These are phyloP conservation scores for Blastosporella zonata DNA, from an alignment of 1,284 basidiomycete species.

Conservation along the genomic window DNA sequence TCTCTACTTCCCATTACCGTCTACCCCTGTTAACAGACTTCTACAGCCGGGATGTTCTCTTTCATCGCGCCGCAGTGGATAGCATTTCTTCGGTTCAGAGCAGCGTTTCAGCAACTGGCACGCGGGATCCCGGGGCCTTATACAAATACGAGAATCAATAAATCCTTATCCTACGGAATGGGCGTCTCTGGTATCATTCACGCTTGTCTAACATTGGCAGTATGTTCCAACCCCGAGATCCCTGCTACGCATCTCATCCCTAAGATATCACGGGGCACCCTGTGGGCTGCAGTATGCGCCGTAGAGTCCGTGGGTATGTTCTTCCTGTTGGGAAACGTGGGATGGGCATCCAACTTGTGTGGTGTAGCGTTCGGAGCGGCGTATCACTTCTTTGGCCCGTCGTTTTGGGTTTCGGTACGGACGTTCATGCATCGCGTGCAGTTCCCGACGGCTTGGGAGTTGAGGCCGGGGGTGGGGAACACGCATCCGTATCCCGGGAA, in stretches of 20 bases:
- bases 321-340: slow-evolving; percentile 6
- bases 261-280: neutral
- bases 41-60: slow-evolving; percentile 13
- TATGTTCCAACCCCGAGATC: neutral
- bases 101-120: slow-evolving; percentile 8
- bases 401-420: slow-evolving; percentile 5
- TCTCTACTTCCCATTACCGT: neutral
- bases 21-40: neutral
- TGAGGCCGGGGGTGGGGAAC: neutral
- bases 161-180: slow-evolving; percentile 9
- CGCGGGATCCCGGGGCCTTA: slow-evolving; percentile 12
- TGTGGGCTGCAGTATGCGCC: slow-evolving; percentile 8
- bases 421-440: slow-evolving; percentile 4
- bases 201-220: slow-evolving; percentile 6
- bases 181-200: slow-evolving; percentile 7
- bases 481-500: slow-evolving; percentile 4
- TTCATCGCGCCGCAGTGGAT: slow-evolving; percentile 10
- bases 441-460: slow-evolving; percentile 2
- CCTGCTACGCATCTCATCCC: neutral
- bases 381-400: slow-evolving; percentile 4
- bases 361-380: slow-evolving; percentile 8
- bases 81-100: slow-evolving; percentile 8
- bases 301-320: slow-evolving; percentile 5
- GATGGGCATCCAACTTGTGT: slow-evolving; percentile 9
- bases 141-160: slow-evolving; percentile 7